Base-by-base conservation (phyloP, 345 rosid genomes). In the Rhodamnia rubescens region DNA sequence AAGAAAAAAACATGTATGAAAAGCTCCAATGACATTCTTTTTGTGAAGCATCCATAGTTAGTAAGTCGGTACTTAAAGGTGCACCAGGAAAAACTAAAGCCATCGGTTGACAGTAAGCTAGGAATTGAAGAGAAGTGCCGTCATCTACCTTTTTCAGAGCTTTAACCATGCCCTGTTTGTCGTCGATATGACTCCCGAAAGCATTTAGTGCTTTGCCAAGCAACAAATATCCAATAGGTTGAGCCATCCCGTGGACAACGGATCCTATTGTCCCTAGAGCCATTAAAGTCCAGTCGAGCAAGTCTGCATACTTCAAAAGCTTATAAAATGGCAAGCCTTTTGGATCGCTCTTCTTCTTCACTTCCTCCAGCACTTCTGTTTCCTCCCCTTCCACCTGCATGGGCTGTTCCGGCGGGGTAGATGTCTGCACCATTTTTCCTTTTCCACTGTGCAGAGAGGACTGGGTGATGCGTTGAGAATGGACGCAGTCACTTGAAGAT, bases 201-300 rank as follows among this genome's bases (percentile, higher is more conserved):
- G 92, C 96, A 61, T 92, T 53, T 7, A 92, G 92, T 50, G 96
- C 96, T 88, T 90, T 88, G 13, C 95, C 95, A 3, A 94, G 90
- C 87, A 94, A 59, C 81, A 93, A 74, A 84, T 94, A 93, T 11
- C 96, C 95, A 14, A 92, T 61, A 2, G 95, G 96, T 69, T 83
- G 92, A 75, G 95, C 95, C 92, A 90, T 87, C 81, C 96, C 96
- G 83, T 94, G 93, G 42, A 93, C 92, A 1, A 91, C 36, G 3
- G 94, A 88, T 32, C 96, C 95, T 22, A 91, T 40, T 5, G 90
- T 90, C 55, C 96, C 95, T 49, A 93, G 61, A 29, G 54, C 92
- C 96, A 94, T 93, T 3, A 92, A 86, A 18, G 56, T 44, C 94
- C 95, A 94, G 53, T 94, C 96, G 83, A 92, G 32, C 7, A 82